Evolutionary conservation across 345 rosid genomes (phyloP).

Genomic region (Arabidopsis thaliana): TAIR10.1 NC_003070.9:29464001-29464500

Average conservation of each 20-base stretch:
- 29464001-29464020: constrained; percentile 62
- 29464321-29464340: constrained; percentile 54
- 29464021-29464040: constrained; percentile 78
- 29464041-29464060: constrained; percentile 74
- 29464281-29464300: constrained; percentile 68
- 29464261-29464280: constrained; percentile 72
- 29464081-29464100: constrained; percentile 67
- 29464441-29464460: constrained; percentile 36
- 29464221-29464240: constrained; percentile 35
- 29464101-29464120: constrained; percentile 65
- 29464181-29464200: constrained; percentile 32
- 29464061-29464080: constrained; percentile 63
- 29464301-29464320: constrained; percentile 61
- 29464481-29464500: constrained; percentile 38
- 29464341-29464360: constrained; percentile 73
- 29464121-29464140: constrained; percentile 86
- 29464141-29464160: constrained; percentile 59
- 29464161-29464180: constrained; percentile 48
- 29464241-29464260: constrained; percentile 43
- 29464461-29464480: constrained; percentile 23
- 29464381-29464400: constrained; percentile 68
- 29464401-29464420: constrained; percentile 72
- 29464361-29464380: constrained; percentile 79
- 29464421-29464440: constrained; percentile 57
- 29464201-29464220: constrained; percentile 35